Base-by-base conservation (phyloP, 495 filamentous ascomycete species). In the Hypoxylon crocopeplum region DNA sequence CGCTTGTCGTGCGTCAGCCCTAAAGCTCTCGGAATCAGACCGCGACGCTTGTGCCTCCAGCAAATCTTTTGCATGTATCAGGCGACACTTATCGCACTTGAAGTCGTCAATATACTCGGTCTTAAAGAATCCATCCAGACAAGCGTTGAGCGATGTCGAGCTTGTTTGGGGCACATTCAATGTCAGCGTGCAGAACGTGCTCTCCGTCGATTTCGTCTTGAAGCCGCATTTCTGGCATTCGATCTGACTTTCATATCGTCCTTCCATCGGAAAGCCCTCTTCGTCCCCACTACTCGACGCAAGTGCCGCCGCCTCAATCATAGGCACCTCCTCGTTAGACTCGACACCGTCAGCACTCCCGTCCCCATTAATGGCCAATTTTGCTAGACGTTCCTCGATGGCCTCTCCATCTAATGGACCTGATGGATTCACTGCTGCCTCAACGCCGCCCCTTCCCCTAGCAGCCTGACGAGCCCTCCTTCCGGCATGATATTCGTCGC, bases 61-160 rank as follows among this genome's bases (percentile, higher is more conserved):
- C 12, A 71, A 38, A 1, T 59, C 57, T 47, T 68, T 67, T 1
- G 93, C 92, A 73, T 96, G 88, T 38, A 88, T 70, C n/a, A 98
- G 79, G 8, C 90, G 88, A 56, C 94, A 98, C 64, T 85, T 89
- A 54, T 97, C 94, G 71, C 94, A 99, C 40, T 88, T 89, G 75
- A 93, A 99, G 68, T 97, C 94, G 45, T 99, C 95, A 45, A 99
- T 97, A 67, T 90, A 88, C 66, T 99, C 94, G 0, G 88, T 91
- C 69, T 97, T 97, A 58, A 99, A 86, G 71, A 97, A 85, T 13
- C 88, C 89, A 71, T 99, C 94, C 52, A 98, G 93, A 69, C 95
- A 98, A 3, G 74, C 64, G 41, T 71, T 79, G 19, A 84, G 64
- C 10, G 75, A 77, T 11, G 77, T 80, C 6, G 79, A 72, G 15